Evolutionary conservation across 1,284 basidiomycete species (phyloP), one percentile per base, ranked within the genome.

Genomic region (Gomphus bonarii): DNA sequence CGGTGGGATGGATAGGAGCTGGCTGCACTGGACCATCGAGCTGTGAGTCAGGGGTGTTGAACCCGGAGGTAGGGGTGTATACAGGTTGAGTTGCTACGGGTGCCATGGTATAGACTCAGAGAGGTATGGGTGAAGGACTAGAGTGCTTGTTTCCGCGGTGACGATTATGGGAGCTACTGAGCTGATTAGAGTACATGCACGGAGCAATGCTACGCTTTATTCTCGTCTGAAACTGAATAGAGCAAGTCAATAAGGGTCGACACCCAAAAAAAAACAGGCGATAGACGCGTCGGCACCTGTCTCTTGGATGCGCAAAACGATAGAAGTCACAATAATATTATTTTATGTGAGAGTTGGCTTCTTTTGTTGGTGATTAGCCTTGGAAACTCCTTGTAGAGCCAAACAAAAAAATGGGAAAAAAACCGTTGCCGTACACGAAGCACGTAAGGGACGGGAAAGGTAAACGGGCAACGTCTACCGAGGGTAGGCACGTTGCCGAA

Each of bases 181-280:
- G 82, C 70, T 88, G 85, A 82, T 91, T 90, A 61, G 85, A 86
- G 85, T 81, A 91, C 88, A 90, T 90, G 79, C 85, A 89, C 59
- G 14, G 10, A 30, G 52, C 28, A 22, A 28, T 14, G 36, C 40
- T n/a, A 25, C 38, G 52, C 42, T 54, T 31, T 54, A 38, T 31
- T 43, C 52, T 49, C 25, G 18, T 38, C 22, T 31, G 36, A 51
- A 56, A 22, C 22, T 35, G 25, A 7, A 9, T 20, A 20, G 48
- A 35, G 12, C 3, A 25, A 14, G 50, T 52, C 46, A 51, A 33
- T 18, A 35, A 38, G 50, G 50, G 36, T 51, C 50, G 33, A 51
- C 25, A 48, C 12, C 25, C 25, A 22, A 16, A 48, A 16, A 40
- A 51, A n/a, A 12, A 31, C 9, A 33, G n/a, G 25, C 8, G 46